phyloP scores from a whole-genome alignment of 2,329 filamentous ascomycete genomes.

The Apiospora kogelbergensis region DNA sequence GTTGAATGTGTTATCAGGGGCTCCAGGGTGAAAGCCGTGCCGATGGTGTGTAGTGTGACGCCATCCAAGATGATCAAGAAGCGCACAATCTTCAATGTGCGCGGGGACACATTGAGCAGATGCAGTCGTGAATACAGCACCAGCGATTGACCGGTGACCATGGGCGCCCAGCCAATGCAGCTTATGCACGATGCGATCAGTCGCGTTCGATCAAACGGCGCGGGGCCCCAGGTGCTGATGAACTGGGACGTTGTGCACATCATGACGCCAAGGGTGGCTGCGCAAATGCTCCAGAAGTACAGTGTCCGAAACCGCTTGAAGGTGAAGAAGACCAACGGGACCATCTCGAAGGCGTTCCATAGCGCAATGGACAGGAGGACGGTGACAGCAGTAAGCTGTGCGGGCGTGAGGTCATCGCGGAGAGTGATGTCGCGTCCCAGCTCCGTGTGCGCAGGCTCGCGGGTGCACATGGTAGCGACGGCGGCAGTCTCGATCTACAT shows the following conservation, averaged over 20 bases:
- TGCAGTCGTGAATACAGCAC: conserved; percentile 62
- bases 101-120: conserved; percentile 51
- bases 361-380: not conserved
- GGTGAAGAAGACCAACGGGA: not conserved
- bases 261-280: conserved; percentile 26
- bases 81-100: conserved; percentile 47
- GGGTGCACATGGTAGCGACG: not conserved
- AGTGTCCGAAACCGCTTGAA: not conserved
- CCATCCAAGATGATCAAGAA: conserved; percentile 56
- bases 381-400: not conserved
- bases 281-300: conserved; percentile 42
- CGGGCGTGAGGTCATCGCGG: not conserved
- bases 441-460: not conserved
- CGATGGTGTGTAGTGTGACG: conserved; percentile 50
- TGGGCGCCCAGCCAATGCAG: conserved; percentile 53
- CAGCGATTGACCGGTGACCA: conserved; percentile 58
- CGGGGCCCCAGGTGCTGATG: conserved; percentile 10
- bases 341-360: not conserved
- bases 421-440: not conserved
- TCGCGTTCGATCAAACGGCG: conserved; percentile 17
- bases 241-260: conserved; percentile 15
- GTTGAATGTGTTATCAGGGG: not conserved
- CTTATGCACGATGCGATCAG: conserved; percentile 20
- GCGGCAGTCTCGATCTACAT: not conserved
- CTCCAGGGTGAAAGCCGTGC: conserved; percentile 47